Evolutionary conservation across 106 monocot genomes (phyloP).

Genomic region (Phalaenopsis equestris): DNA sequence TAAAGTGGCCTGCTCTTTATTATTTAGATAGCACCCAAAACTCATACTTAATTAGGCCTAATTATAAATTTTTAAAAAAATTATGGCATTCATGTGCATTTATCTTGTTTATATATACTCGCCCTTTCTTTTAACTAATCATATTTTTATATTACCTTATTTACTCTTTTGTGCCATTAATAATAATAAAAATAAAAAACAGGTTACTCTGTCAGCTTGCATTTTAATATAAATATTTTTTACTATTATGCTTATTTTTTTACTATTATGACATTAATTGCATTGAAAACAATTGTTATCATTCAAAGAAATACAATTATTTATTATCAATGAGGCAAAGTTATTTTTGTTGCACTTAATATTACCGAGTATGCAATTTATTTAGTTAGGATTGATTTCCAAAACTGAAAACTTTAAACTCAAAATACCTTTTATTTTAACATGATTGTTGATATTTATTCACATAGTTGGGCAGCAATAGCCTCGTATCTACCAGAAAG

Average conservation of each 20-base stretch:
- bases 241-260: neutral
- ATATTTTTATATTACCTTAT: too few relatives aligned
- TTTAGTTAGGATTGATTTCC: neutral
- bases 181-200: neutral
- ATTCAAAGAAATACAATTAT: neutral
- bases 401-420: neutral
- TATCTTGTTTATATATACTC: neutral
- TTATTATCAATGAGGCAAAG: neutral
- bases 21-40: too few relatives aligned
- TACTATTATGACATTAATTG: neutral
- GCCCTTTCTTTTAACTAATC: neutral
- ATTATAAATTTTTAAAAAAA: too few relatives aligned
- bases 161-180: too few relatives aligned
- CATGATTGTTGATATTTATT: neutral
- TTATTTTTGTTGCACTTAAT: neutral
- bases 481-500: conserved; percentile 62
- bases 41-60: too few relatives aligned
- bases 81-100: neutral
- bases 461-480: conserved; percentile 62
- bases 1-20: too few relatives aligned
- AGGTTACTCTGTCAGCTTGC: neutral
- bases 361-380: neutral
- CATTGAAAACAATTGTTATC: neutral
- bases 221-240: neutral
- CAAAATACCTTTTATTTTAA: neutral